These are phyloP conservation scores for Cordia subcordata DNA, from an alignment of 257 asterid species.

Conservation along the genomic window DNA sequence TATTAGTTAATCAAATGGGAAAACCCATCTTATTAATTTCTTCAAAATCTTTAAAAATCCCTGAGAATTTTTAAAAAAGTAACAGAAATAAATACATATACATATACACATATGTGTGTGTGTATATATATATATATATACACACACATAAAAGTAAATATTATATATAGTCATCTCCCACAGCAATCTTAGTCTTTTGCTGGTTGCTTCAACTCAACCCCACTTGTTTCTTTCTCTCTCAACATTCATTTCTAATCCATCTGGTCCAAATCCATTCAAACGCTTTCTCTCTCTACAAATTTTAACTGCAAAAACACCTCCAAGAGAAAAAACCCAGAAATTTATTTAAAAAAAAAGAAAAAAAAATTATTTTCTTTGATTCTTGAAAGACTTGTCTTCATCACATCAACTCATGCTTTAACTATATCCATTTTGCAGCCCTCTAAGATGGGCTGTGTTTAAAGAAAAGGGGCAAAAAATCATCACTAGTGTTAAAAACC, in stretches of 20 bases:
- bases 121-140: constrained; percentile 2
- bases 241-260: not conserved
- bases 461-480: not conserved
- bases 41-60: no score
- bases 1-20: no score
- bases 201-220: constrained; percentile 24
- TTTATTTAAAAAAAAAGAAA: no score
- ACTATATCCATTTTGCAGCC: not conserved
- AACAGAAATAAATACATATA: not conserved
- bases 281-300: not conserved
- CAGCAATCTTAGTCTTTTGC: constrained; percentile 12
- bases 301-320: not conserved
- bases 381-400: not conserved
- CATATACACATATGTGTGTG: not conserved
- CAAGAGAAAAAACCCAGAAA: no score
- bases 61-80: no score
- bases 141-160: not conserved
- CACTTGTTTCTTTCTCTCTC: constrained; percentile 6
- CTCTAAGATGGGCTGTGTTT: not conserved
- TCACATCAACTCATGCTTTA: not conserved
- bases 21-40: no score
- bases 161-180: not conserved
- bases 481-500: constrained; percentile 5
- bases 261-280: constrained; percentile 14
- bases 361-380: no score